These are phyloP conservation scores for Acidomyces sp. DNA, from an alignment of 495 filamentous ascomycete genomes.

Conservation along the genomic window DNA sequence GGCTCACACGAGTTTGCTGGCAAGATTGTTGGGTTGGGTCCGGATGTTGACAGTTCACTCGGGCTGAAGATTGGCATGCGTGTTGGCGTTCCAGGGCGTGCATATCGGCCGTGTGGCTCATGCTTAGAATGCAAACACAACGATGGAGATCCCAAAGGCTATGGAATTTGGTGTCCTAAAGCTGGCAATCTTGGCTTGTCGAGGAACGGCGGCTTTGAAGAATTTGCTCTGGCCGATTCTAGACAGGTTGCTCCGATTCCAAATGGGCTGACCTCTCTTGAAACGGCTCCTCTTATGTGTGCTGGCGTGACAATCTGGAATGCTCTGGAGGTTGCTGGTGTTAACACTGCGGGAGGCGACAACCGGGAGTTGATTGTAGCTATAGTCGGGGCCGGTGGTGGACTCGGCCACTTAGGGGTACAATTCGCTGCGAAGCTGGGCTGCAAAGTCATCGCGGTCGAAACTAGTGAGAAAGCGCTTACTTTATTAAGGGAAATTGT, in stretches of 20 bases:
- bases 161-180: constrained; percentile 26
- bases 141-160: constrained; percentile 34
- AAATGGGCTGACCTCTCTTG: constrained; percentile 34
- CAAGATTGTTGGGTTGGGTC: constrained; percentile 33
- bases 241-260: constrained; percentile 35
- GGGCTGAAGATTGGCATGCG: constrained; percentile 32
- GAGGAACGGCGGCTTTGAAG: constrained; percentile 38
- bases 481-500: too few relatives aligned
- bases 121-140: constrained; percentile 35
- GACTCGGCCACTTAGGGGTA: constrained; percentile 41
- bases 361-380: constrained; percentile 35
- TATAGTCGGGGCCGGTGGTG: constrained; percentile 43
- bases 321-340: constrained; percentile 32
- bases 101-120: constrained; percentile 34
- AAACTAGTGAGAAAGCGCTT: constrained; percentile 41
- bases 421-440: constrained; percentile 43
- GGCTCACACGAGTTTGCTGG: constrained; percentile 47
- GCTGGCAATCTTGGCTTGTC: constrained; percentile 32
- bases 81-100: constrained; percentile 34
- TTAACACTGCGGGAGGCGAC: too few relatives aligned
- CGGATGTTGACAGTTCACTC: too few relatives aligned
- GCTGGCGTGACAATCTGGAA: constrained; percentile 42
- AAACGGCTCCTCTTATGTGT: constrained; percentile 43
- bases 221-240: constrained; percentile 40
- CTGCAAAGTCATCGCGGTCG: constrained; percentile 38